Evolutionary conservation across 2,329 filamentous ascomycete genomes (phyloP), one percentile per base, ranked within the genome.

Genomic region (Exserohilum rostratum): DNA sequence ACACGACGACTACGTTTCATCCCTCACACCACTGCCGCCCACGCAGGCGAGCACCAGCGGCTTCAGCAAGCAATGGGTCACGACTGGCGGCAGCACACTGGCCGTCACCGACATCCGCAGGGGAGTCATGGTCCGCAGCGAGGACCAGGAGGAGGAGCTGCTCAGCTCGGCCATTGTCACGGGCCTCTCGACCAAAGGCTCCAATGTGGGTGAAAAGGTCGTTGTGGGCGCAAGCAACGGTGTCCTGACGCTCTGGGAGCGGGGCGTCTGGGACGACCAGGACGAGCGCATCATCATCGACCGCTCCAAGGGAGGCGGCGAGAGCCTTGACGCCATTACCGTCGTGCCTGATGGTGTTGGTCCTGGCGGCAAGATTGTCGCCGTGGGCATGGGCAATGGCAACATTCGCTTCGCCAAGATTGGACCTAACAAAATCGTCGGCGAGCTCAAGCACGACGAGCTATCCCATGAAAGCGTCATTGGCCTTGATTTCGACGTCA

Each of bases 131-230:
- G 89, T 93, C 3, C 89, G 89, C 55, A 96, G 91, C 63, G 95
- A 97, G 70, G 92, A 98, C 68, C 95, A 98, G 72, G 95, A 96
- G 67, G 93, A 97, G 62, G 91, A 98, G 76, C 79, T 98, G 54
- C 82, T 97, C n/a, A 90, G 89, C 67, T 89, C 90, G 1, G 81
- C 86, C 42, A 90, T 91, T 69, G 86, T 98, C 15, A 84, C 87
- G 0, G 92, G 92, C 0, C 77, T 96, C 57, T 86, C 90, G 0
- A 87, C 88, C 27, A 87, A 86, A 53, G 84, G 83, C 27, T 82
- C 83, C 6, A 88, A 86, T 66, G 89, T 90, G 42, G 91, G 91
- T 5, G 83, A 88, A 66, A 89, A 89, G 71, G 82, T 95, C 3
- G 75, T 95, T 2, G 90, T 92, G 0, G 89, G 90, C 31, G 91